These are phyloP conservation scores for Xerocomellus intermedius DNA, from an alignment of 768 basidiomycete genomes.

Conservation along the genomic window DNA sequence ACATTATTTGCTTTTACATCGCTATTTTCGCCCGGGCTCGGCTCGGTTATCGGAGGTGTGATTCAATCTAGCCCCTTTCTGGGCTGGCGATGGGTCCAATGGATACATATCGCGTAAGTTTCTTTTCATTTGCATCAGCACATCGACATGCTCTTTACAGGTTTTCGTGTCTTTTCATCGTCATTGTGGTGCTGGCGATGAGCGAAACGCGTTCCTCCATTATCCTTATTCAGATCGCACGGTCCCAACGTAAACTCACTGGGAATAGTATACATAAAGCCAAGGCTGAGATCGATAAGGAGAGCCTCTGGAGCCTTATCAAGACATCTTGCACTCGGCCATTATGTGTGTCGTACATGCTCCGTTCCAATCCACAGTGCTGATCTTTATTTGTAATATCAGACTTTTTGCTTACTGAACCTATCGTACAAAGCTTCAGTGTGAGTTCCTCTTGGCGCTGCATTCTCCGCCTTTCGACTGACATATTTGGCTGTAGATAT, in stretches of 20 bases:
- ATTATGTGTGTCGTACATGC: conserved; percentile 47
- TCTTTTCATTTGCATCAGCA: background rate
- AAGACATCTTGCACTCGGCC: conserved; percentile 68
- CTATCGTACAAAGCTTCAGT: conserved; percentile 69
- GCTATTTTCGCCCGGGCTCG: conserved; percentile 58
- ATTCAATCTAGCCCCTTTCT: conserved; percentile 53
- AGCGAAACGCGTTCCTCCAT: conserved; percentile 73
- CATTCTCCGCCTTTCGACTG: background rate
- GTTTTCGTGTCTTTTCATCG: conserved; percentile 47
- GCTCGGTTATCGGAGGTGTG: conserved; percentile 62
- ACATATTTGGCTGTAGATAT: conserved; percentile 40
- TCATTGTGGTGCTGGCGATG: conserved; percentile 54
- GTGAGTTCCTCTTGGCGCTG: conserved; percentile 36
- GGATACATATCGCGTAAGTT: conserved; percentile 63
- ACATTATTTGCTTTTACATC: conserved; percentile 60
- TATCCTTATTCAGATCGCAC: conserved; percentile 65
- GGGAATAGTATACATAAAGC: conserved; percentile 61
- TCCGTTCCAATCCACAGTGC: background rate
- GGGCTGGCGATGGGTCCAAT: conserved; percentile 81
- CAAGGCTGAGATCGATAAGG: conserved; percentile 59
- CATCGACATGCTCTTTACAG: conserved; percentile 33
- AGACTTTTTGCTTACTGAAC: conserved; percentile 45
- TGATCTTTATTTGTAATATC: conserved; percentile 3
- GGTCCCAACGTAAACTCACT: conserved; percentile 59
- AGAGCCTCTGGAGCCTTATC: conserved; percentile 54